These are phyloP conservation scores for Aspergillus proliferans DNA, from an alignment of 2,329 filamentous ascomycete genomes.

Conservation along the genomic window DNA sequence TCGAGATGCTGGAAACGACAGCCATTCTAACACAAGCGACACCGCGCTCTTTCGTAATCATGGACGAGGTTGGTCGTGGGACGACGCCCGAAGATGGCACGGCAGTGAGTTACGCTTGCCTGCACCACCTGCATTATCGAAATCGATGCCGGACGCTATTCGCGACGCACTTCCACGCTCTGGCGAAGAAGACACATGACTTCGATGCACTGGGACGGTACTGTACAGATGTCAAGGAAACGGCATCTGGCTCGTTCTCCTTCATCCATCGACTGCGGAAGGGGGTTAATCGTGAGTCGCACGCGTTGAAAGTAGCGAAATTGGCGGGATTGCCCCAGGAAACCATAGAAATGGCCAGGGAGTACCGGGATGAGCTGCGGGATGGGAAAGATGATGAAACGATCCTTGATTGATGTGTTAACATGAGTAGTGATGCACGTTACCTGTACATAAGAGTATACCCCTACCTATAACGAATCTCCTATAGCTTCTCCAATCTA, in stretches of 20 bases:
- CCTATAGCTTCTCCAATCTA: not conserved
- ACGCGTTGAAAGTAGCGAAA: constrained; percentile 89
- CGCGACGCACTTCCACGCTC: constrained; percentile 85
- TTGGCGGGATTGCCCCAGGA: constrained; percentile 73
- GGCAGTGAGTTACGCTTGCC: constrained; percentile 80
- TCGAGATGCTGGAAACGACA: constrained; percentile 97
- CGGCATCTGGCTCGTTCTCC: constrained; percentile 62
- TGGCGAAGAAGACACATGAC: constrained; percentile 67
- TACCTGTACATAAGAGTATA: not conserved
- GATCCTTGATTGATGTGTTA: not conserved
- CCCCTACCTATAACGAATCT: constrained; percentile 7
- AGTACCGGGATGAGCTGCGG: constrained; percentile 42
- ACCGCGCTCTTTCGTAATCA: constrained; percentile 80
- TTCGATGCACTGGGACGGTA: constrained; percentile 62
- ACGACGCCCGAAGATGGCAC: constrained; percentile 90
- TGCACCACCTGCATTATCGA: constrained; percentile 72
- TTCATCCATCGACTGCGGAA: constrained; percentile 77
- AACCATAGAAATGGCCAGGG: constrained; percentile 62
- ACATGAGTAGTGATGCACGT: not conserved
- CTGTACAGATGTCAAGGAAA: constrained; percentile 84
- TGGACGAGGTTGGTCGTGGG: constrained; percentile 95
- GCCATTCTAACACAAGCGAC: constrained; percentile 83
- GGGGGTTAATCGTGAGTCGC: constrained; percentile 79
- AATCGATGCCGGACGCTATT: constrained; percentile 80
- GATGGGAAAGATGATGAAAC: constrained; percentile 2